Evolutionary conservation across 352 stramenopile genomes (phyloP).

Genomic region (Globisporangium paroecandrum): DNA sequence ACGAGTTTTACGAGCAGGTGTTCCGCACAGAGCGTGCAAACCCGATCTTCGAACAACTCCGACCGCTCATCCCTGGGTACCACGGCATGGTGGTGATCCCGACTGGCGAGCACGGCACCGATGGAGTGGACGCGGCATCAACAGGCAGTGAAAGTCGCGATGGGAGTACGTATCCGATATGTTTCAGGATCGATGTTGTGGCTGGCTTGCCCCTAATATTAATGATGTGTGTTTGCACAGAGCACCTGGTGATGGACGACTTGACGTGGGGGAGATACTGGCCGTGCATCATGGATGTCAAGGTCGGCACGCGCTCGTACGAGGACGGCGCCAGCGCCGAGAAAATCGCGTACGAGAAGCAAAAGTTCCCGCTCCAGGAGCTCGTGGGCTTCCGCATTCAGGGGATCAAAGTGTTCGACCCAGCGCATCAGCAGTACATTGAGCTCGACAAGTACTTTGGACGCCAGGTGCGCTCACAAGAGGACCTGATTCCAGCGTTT

Average conservation of each 20-base stretch:
- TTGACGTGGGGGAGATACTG: constrained; percentile 74
- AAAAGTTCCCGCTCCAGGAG: constrained; percentile 92
- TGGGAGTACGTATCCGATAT: constrained; percentile 4
- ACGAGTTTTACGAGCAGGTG: constrained; percentile 74
- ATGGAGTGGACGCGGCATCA: not conserved
- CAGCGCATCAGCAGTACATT: constrained; percentile 48
- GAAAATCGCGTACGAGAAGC: constrained; percentile 88
- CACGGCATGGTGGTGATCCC: constrained; percentile 45
- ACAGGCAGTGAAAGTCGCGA: constrained; percentile 7
- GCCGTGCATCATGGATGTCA: constrained; percentile 96
- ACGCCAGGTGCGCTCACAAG: constrained; percentile 42
- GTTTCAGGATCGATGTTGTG: not conserved
- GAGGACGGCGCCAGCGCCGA: constrained; percentile 83
- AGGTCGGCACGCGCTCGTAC: constrained; percentile 94
- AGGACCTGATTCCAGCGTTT: constrained; percentile 70
- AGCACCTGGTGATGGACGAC: constrained; percentile 90
- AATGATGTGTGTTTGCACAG: constrained; percentile 20
- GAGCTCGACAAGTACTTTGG: constrained; percentile 89
- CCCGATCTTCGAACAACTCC: constrained; percentile 27
- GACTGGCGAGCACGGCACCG: constrained; percentile 10
- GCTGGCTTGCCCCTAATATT: not conserved
- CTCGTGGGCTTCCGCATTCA: constrained; percentile 92
- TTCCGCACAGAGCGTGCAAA: constrained; percentile 28
- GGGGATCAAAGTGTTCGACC: constrained; percentile 89
- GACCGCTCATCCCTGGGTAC: constrained; percentile 56